Conservation (phyloP, 108 stramenopile genomes). For the Skeletonema marinoi region DNA sequence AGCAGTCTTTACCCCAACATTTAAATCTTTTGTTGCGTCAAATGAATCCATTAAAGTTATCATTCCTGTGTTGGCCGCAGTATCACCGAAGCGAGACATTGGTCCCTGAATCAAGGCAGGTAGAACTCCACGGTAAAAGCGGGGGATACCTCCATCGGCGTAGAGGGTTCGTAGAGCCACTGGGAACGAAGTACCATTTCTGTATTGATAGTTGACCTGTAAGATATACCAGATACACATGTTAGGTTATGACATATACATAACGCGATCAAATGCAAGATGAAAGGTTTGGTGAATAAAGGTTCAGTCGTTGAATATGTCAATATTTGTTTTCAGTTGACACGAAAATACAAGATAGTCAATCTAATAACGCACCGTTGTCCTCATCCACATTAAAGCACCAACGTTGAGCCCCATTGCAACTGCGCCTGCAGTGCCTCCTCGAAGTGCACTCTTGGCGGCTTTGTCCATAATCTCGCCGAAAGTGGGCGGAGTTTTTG, state of each 20-base stretch:
- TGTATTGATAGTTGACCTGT: conserved; percentile 98
- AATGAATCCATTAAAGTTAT: conserved; percentile 84
- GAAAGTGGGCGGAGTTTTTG: conserved; percentile 48
- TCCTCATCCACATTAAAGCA: conserved; percentile 82
- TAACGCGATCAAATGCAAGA: not conserved
- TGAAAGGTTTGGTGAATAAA: not conserved
- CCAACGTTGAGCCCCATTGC: conserved; percentile 92
- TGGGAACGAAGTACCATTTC: conserved; percentile 93
- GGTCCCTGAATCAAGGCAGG: conserved; percentile 95
- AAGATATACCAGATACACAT: not conserved
- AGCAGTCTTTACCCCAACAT: conserved; percentile 90
- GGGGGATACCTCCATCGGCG: conserved; percentile 95
- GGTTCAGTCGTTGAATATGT: not conserved
- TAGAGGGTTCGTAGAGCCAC: conserved; percentile 90
- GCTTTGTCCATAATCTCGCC: conserved; percentile 75
- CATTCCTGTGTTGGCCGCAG: conserved; percentile 96
- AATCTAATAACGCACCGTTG: conserved; percentile 61
- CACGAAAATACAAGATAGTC: not conserved
- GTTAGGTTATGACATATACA: not conserved
- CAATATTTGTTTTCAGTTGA: not conserved
- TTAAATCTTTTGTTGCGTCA: conserved; percentile 84
- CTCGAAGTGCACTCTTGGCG: conserved; percentile 68
- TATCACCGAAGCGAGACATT: conserved; percentile 96
- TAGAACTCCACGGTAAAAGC: conserved; percentile 95
- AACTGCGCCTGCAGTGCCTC: conserved; percentile 83